Conservation (phyloP, 176 grass and related monocot species). For the Zizania latifolia region DNA sequence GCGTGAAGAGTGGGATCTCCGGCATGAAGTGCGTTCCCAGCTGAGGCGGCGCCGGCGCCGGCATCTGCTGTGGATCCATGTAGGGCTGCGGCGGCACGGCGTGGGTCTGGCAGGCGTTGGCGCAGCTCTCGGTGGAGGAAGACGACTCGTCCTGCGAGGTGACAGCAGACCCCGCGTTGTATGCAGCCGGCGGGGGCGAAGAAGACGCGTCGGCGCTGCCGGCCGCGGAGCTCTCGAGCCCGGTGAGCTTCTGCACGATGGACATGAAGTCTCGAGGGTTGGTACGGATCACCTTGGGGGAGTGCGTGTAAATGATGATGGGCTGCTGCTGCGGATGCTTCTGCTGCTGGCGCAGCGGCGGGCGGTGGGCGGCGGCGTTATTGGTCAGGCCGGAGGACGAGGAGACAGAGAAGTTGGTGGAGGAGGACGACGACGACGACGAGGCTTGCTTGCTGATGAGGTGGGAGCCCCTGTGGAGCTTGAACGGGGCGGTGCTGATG, state of each 20-base stretch:
- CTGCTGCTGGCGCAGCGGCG: not conserved
- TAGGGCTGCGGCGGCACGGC: not conserved
- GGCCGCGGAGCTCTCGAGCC: constrained; percentile 34
- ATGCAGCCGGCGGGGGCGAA: too few species aligned
- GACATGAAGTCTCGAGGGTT: constrained; percentile 55
- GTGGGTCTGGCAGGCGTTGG: too few species aligned
- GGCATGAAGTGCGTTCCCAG: constrained; percentile 30
- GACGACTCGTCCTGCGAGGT: constrained; percentile 36
- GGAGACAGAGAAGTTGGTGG: constrained; percentile 32
- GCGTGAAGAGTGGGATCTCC: constrained; percentile 42
- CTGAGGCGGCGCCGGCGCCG: not conserved
- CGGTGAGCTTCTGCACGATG: constrained; percentile 75
- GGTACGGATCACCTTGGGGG: constrained; percentile 66
- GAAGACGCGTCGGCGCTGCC: too few species aligned
- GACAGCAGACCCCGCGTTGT: too few species aligned
- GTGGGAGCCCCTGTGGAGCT: constrained; percentile 46
- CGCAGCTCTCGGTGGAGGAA: constrained; percentile 41
- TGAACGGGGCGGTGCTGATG: constrained; percentile 28
- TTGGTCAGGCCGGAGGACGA: not conserved
- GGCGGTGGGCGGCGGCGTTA: not conserved
- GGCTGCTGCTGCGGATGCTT: constrained; percentile 21
- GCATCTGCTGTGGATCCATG: constrained; percentile 29
- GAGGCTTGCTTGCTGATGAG: constrained; percentile 37
- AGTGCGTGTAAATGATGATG: constrained; percentile 65
- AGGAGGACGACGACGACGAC: constrained; percentile 16